Evolutionary conservation across 2,329 filamentous ascomycete species (phyloP), one percentile per base, ranked within the genome.

Genomic region (Fusarium sp.): DNA sequence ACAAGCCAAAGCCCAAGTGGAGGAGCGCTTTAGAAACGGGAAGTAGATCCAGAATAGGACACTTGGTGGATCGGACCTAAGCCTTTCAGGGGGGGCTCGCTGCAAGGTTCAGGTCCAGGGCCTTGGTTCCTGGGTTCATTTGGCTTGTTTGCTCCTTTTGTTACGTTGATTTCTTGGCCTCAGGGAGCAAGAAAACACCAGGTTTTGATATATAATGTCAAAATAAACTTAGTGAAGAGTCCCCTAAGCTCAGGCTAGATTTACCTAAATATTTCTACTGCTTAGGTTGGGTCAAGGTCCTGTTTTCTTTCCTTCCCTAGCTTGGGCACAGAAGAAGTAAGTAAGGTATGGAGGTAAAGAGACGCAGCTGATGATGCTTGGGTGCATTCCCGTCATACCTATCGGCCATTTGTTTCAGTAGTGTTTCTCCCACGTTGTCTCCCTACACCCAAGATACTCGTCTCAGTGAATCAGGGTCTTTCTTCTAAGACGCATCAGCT

Each of bases 371-470:
- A 54, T 70, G 33, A 26, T 39, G 7, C 42, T 61, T 45, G 39
- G 30, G 28, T 47, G 38, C 45, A 51, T 56, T 71, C 22, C 57
- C 36, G 45, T 60, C 44, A 31, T 61, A 15, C 22, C 35, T 26
- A 51, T 70, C 59, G 47, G 55, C 38, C n/a, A 61, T 56, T 58
- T 61, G 36, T 67, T 71, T 71, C 62, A 71, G 61, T 67, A 56
- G 61, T 58, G 39, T 71, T 57, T 61, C 54, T 54, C 61, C 31
- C 41, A 30, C 59, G 26, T 42, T 62, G 22, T 41, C 20, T 11
- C n/a, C 42, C 18, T 24, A 41, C 20, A 28, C 18, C 22, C 31
- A 42, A 28, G 28, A 26, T 48, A 44, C 33, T 62, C 58, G 50
- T 51, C 53, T 69, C 59, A 42, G 58, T 72, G 59, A 61, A 58